These are phyloP conservation scores for Gossypium ekmanianum DNA, from an alignment of 345 rosid genomes.

Conservation along the genomic window DNA sequence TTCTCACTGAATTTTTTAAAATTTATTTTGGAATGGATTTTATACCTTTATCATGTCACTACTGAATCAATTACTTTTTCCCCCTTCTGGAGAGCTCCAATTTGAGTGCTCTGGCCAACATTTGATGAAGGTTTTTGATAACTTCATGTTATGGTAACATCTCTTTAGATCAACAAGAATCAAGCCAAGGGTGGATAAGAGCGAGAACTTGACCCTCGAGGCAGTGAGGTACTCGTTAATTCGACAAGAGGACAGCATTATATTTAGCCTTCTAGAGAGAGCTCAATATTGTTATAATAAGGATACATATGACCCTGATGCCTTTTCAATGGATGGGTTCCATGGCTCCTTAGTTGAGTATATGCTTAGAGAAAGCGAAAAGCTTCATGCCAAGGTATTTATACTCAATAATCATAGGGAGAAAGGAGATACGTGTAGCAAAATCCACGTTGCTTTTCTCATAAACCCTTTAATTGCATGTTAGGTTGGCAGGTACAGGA, in stretches of 20 bases:
- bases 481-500: slow-evolving; percentile 63
- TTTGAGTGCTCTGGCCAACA: not conserved
- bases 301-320: slow-evolving; percentile 76
- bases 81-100: not conserved
- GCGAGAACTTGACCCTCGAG: slow-evolving; percentile 68
- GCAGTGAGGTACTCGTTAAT: slow-evolving; percentile 71
- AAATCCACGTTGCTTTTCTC: slow-evolving; percentile 1
- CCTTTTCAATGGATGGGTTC: slow-evolving; percentile 69
- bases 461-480: not conserved
- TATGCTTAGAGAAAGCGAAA: slow-evolving; percentile 78
- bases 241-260: slow-evolving; percentile 90
- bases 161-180: slow-evolving; percentile 39
- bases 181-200: slow-evolving; percentile 63
- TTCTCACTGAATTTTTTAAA: not conserved
- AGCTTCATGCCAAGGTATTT: slow-evolving; percentile 74
- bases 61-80: not conserved
- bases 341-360: slow-evolving; percentile 80
- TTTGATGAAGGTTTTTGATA: not conserved
- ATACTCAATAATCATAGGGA: slow-evolving; percentile 26
- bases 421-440: not conserved
- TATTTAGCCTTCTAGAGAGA: slow-evolving; percentile 75
- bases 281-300: slow-evolving; percentile 80
- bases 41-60: not conserved
- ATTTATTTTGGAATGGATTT: not conserved
- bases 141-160: not conserved